These are phyloP conservation scores for Beauveria rudraprayagi DNA, from an alignment of 2,329 filamentous ascomycete genomes.

Conservation along the genomic window DNA sequence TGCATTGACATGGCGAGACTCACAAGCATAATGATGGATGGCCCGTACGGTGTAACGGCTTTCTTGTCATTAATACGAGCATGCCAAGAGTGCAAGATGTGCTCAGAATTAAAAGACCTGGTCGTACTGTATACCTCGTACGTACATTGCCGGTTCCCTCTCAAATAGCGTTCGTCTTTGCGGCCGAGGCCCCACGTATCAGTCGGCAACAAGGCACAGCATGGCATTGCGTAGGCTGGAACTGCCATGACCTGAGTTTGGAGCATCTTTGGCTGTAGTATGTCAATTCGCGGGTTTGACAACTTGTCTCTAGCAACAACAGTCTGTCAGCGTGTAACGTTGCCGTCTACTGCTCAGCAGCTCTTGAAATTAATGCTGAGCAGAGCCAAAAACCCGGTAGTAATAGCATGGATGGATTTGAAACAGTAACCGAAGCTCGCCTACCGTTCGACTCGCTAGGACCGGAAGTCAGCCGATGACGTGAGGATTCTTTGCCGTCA, in stretches of 20 bases:
- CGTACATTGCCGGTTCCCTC: neutral
- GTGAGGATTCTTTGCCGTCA: too few relatives aligned
- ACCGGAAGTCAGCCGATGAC: neutral
- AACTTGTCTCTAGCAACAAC: neutral
- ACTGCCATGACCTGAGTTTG: neutral
- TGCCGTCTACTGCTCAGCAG: neutral
- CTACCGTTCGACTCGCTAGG: neutral
- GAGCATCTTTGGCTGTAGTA: neutral
- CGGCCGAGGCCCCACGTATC: neutral
- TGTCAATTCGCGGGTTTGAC: neutral
- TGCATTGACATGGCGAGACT: neutral
- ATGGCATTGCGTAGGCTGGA: neutral
- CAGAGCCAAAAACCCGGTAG: neutral
- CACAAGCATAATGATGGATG: neutral
- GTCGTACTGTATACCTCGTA: too few relatives aligned
- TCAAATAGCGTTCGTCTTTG: neutral
- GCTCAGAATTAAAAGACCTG: too few relatives aligned
- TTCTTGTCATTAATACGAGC: neutral
- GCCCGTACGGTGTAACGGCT: neutral
- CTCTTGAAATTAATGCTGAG: neutral
- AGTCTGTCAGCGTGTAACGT: neutral
- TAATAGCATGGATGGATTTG: neutral
- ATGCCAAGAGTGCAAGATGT: neutral
- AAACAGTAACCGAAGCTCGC: neutral
- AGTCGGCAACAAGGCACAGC: neutral